phyloP scores from a whole-genome alignment of 1,139 yeast genomes.

The Ashbya aceris region DNA sequence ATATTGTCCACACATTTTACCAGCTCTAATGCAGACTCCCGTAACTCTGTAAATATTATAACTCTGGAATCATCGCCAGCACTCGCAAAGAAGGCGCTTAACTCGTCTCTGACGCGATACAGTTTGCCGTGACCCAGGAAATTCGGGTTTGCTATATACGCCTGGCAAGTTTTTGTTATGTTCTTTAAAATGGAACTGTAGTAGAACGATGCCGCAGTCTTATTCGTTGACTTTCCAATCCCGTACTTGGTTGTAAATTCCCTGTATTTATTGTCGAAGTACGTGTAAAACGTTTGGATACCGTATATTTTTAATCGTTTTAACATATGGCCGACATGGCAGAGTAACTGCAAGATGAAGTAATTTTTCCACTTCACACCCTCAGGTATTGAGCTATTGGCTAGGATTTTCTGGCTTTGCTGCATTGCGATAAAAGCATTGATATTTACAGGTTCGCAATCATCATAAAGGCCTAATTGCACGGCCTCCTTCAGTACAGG shows the following conservation, averaged over 20 bases:
- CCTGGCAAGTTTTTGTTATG: conserved; percentile 40
- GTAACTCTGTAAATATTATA: conserved; percentile 75
- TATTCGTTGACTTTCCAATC: conserved; percentile 40
- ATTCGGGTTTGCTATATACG: conserved; percentile 33
- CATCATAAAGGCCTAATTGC: conserved; percentile 50
- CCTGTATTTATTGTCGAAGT: conserved; percentile 47
- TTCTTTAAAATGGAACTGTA: conserved; percentile 40
- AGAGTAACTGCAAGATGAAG: conserved; percentile 51
- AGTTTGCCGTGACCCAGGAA: conserved; percentile 72
- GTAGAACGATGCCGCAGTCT: conserved; percentile 52
- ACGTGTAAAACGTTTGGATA: conserved; percentile 60
- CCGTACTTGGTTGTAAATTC: conserved; percentile 53
- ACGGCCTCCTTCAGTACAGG: conserved; percentile 62
- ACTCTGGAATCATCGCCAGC: conserved; percentile 50
- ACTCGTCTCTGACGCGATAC: conserved; percentile 47
- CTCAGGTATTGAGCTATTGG: conserved; percentile 47
- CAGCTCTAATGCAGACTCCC: conserved; percentile 86
- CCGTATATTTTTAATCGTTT: conserved; percentile 75
- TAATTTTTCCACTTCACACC: conserved; percentile 65
- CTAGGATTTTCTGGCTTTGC: conserved; percentile 48
- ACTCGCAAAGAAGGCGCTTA: conserved; percentile 44
- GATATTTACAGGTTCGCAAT: conserved; percentile 55
- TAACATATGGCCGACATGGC: conserved; percentile 66
- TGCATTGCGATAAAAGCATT: conserved; percentile 68
- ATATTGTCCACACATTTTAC: conserved; percentile 52